A percentile compares a stretch with the other conserved stretches of the same genome.
Evolutionary conservation across 306 rosid species (phyloP).

Genomic region (Inga laurina): DNA sequence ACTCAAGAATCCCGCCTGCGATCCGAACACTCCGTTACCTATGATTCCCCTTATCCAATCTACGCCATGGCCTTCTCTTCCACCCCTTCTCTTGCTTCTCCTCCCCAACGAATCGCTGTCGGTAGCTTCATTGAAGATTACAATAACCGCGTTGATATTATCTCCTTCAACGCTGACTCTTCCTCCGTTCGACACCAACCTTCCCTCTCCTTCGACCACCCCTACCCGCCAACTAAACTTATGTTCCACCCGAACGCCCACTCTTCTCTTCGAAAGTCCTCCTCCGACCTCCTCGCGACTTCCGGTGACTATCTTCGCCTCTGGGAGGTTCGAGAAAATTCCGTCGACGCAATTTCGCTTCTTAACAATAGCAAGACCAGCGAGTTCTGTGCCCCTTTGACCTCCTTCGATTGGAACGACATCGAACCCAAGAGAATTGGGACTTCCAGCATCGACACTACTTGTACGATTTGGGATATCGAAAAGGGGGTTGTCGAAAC

Average conservation of each 20-base stretch:
- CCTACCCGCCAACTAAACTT: conserved; percentile 96
- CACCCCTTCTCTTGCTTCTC: conserved; percentile 31
- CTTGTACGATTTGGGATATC: conserved; percentile 93
- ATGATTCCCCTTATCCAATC: conserved; percentile 77
- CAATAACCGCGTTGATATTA: conserved; percentile 79
- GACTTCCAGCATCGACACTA: conserved; percentile 92
- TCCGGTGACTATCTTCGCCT: conserved; percentile 98
- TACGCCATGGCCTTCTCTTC: conserved; percentile 77
- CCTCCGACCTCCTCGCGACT: conserved; percentile 75
- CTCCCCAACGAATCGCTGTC: conserved; percentile 61
- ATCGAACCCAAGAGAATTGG: conserved; percentile 81
- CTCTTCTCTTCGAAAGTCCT: conserved; percentile 44
- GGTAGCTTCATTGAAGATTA: conserved; percentile 89
- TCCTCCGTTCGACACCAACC: conserved; percentile 53
- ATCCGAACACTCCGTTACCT: conserved; percentile 62
- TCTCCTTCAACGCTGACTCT: conserved; percentile 79
- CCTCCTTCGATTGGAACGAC: conserved; percentile 98
- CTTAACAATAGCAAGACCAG: conserved; percentile 83
- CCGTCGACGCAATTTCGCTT: conserved; percentile 70
- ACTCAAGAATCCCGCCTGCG: conserved; percentile 68
- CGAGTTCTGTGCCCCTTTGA: conserved; percentile 90
- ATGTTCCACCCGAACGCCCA: conserved; percentile 79
- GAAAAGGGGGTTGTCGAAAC: conserved; percentile 82
- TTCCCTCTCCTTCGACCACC: conserved; percentile 88
- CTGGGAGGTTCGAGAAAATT: conserved; percentile 74